phyloP scores from a whole-genome alignment of 2,329 filamentous ascomycete genomes.

The Calonectria multiphialidica region DNA sequence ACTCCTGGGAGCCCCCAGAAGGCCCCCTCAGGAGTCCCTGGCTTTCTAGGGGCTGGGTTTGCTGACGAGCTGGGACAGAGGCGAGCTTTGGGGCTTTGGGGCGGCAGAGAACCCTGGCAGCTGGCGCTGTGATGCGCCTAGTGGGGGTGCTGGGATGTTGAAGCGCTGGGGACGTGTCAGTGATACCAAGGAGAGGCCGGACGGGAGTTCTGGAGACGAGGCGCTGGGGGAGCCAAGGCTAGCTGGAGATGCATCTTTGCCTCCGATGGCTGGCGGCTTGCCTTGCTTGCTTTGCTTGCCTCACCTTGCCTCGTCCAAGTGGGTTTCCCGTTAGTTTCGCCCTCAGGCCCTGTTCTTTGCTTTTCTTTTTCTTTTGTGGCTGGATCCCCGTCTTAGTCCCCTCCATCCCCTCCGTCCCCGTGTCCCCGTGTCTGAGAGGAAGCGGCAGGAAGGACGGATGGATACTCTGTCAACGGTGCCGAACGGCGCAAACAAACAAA shows the following conservation, averaged over 20 bases:
- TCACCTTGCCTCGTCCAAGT: not conserved
- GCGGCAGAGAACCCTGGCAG: slow-evolving; percentile 41
- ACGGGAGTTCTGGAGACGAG: slow-evolving; percentile 11
- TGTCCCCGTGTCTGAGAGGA: slow-evolving; percentile 10
- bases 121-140: slow-evolving; percentile 44
- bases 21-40: slow-evolving; percentile 26
- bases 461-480: slow-evolving; percentile 5
- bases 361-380: no score
- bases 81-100: slow-evolving; percentile 25
- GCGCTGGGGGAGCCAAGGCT: not conserved
- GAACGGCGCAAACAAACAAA: not conserved
- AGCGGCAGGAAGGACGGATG: not conserved
- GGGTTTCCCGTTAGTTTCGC: slow-evolving; percentile 8
- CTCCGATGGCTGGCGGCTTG: slow-evolving; percentile 7
- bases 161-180: slow-evolving; percentile 36
- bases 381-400: not conserved
- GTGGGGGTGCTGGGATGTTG: slow-evolving; percentile 32
- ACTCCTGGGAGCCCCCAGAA: slow-evolving; percentile 34
- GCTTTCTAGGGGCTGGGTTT: slow-evolving; percentile 9
- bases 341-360: slow-evolving; percentile 1
- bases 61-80: slow-evolving; percentile 14
- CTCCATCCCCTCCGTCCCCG: not conserved
- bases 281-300: not conserved
- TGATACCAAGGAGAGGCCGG: slow-evolving; percentile 17
- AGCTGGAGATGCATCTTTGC: not conserved